Base-by-base conservation (phyloP, 2,329 filamentous ascomycete species). In the Exophiala calicioides region DNA sequence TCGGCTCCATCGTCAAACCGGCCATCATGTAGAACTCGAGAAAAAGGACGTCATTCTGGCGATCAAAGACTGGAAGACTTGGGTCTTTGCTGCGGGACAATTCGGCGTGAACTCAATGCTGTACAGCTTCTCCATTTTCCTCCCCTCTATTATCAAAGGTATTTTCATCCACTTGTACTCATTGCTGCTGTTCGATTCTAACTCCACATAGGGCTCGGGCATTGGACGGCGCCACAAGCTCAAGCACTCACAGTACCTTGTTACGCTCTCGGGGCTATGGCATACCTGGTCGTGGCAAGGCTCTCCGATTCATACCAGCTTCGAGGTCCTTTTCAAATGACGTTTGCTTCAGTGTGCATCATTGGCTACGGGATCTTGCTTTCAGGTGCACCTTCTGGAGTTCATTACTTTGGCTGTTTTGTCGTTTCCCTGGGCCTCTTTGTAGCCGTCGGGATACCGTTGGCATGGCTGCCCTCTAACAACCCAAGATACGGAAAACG, bases 161-260 rank as follows among this genome's bases (percentile, higher is more conserved):
- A n/a, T n/a, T n/a, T n/a, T n/a, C n/a, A n/a, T n/a, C n/a, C n/a
- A n/a, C n/a, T n/a, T n/a, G n/a, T n/a, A n/a, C n/a, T n/a, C n/a
- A n/a, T n/a, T n/a, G n/a, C n/a, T n/a, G n/a, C n/a, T n/a, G n/a
- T n/a, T n/a, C n/a, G n/a, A n/a, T n/a, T n/a, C n/a, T n/a, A n/a
- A n/a, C n/a, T n/a, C n/a, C n/a, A n/a, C n/a, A n/a, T n/a, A n/a
- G n/a, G 77, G 3, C 78, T 90, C 40, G 83, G 85, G 3, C 62
- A 61, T 2, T 88, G 85, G 72, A 74, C 79, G 0, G 71, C 72
- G 0, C 78, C 85, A 0, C 74, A 86, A 60, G 79, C 88, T 4
- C 86, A 90, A 64, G 79, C 87, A 23, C 76, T 90, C 24, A 90
- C 87, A 0, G 85, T 91, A 35, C 87, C 87, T 0, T 88, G 85